Percentiles rank a stretch among this genome's conserved stretches.
phyloP scores from a whole-genome alignment of 1,284 basidiomycete species.

The Mycena sp. region DNA sequence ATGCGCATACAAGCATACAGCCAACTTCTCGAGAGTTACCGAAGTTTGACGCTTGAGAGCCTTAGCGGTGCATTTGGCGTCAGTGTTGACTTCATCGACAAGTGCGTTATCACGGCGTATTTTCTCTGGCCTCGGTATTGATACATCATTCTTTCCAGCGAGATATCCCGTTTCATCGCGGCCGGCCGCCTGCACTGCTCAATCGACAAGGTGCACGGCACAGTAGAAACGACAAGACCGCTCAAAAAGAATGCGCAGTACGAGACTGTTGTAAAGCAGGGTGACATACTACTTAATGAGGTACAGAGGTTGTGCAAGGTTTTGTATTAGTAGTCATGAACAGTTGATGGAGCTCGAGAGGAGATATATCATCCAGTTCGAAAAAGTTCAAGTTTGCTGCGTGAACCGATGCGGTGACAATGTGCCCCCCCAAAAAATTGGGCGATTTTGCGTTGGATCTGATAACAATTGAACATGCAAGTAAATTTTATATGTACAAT shows the following conservation, averaged over 20 bases:
- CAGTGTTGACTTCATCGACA: constrained; percentile 88
- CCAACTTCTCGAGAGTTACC: constrained; percentile 93
- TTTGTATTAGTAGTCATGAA: constrained; percentile 23
- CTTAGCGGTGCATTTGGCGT: constrained; percentile 93
- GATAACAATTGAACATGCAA: too few relatives aligned
- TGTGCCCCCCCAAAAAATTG: too few relatives aligned
- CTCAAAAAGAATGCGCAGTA: constrained; percentile 90
- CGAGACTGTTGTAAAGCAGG: constrained; percentile 80
- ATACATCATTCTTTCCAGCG: constrained; percentile 56
- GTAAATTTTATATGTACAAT: too few relatives aligned
- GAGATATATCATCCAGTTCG: background rate
- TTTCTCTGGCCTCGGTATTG: constrained; percentile 2
- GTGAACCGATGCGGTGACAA: background rate
- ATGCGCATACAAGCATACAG: constrained; percentile 97
- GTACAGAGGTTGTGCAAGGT: constrained; percentile 30
- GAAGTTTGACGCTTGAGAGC: constrained; percentile 89
- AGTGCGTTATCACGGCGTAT: constrained; percentile 52
- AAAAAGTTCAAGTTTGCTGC: background rate
- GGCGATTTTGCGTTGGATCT: too few relatives aligned
- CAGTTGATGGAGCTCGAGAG: background rate
- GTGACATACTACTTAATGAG: constrained; percentile 41
- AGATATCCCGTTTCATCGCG: constrained; percentile 94
- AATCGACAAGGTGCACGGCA: constrained; percentile 94
- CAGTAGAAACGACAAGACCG: constrained; percentile 95
- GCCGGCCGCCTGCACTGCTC: constrained; percentile 89